A percentile compares a stretch with the other conserved stretches of the same genome.
Evolutionary conservation across 1,139 yeast genomes (phyloP).

Genomic region (Barnettozyma hawaiiensis): DNA sequence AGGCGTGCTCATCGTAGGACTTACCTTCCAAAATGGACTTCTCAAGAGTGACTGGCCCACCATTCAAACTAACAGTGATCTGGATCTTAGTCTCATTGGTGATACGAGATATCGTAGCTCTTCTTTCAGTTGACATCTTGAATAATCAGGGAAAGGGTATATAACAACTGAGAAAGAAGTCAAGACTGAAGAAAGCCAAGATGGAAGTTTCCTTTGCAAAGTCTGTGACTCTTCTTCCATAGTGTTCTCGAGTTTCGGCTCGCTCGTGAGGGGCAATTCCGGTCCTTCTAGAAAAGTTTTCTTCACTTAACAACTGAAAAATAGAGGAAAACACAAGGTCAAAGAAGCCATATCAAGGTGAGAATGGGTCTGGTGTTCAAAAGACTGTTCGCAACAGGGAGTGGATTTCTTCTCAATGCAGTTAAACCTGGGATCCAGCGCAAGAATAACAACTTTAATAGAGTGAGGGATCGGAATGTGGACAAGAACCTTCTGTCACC

Average conservation of each 20-base stretch:
- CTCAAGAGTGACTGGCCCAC: conserved; percentile 63
- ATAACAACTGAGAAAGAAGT: background rate
- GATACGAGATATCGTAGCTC: conserved; percentile 57
- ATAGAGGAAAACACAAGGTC: too few relatives aligned
- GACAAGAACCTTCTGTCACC: conserved; percentile 41
- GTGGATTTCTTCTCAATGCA: conserved; percentile 1
- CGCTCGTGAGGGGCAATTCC: background rate
- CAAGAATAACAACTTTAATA: background rate
- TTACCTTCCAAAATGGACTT: conserved; percentile 44
- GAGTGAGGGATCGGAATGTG: conserved; percentile 22
- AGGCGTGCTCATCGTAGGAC: conserved; percentile 42
- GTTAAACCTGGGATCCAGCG: conserved; percentile 8
- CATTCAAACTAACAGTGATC: conserved; percentile 77
- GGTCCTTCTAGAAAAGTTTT: background rate
- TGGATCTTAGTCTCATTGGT: conserved; percentile 95
- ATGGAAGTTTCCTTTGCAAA: background rate
- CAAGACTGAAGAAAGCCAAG: background rate
- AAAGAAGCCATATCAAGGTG: background rate
- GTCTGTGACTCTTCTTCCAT: background rate
- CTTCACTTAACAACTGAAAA: background rate
- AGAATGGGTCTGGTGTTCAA: conserved; percentile 6
- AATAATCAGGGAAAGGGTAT: background rate
- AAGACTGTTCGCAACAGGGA: conserved; percentile 1
- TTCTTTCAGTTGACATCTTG: conserved; percentile 25
- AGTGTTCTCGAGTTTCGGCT: background rate